Evolutionary conservation across 768 basidiomycete genomes (phyloP).

Genomic region (Lanmaoa rubissima): DNA sequence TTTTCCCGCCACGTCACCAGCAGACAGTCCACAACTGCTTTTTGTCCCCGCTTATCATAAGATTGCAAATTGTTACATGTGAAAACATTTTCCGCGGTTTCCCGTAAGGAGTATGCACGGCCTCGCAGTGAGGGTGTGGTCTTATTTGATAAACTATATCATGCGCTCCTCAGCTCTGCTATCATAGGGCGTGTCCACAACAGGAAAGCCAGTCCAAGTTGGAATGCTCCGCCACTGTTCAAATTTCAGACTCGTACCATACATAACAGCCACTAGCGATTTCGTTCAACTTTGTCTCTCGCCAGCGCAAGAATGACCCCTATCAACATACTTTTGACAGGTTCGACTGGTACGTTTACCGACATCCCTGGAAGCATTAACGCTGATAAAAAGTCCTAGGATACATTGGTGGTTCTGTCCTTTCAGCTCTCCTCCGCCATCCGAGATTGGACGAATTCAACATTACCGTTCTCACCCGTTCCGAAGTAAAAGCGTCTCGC

Average conservation of each 20-base stretch:
- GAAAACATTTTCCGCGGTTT: background rate
- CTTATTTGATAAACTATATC: background rate
- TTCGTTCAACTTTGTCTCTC: background rate
- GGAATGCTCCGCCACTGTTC: conserved; percentile 3
- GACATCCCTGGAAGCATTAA: background rate
- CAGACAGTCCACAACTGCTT: background rate
- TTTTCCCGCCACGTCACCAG: background rate
- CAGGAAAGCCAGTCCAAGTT: background rate
- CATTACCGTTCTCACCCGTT: conserved; percentile 47
- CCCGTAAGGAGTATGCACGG: background rate
- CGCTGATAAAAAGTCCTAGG: conserved; percentile 31
- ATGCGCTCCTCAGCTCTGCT: background rate
- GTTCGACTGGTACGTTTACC: conserved; percentile 19
- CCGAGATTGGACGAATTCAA: conserved; percentile 40
- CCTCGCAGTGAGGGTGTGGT: background rate
- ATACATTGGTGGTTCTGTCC: conserved; percentile 57
- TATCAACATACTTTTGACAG: conserved; percentile 18
- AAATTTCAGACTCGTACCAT: background rate
- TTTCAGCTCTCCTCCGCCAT: conserved; percentile 46
- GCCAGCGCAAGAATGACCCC: conserved; percentile 4
- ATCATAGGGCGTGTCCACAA: background rate
- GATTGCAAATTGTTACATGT: too few relatives aligned
- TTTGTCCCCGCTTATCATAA: background rate
- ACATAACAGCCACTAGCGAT: background rate
- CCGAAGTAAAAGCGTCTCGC: conserved; percentile 34